Conservation (phyloP, 306 rosid genomes). For the Fragaria nilgerrensis region DNA sequence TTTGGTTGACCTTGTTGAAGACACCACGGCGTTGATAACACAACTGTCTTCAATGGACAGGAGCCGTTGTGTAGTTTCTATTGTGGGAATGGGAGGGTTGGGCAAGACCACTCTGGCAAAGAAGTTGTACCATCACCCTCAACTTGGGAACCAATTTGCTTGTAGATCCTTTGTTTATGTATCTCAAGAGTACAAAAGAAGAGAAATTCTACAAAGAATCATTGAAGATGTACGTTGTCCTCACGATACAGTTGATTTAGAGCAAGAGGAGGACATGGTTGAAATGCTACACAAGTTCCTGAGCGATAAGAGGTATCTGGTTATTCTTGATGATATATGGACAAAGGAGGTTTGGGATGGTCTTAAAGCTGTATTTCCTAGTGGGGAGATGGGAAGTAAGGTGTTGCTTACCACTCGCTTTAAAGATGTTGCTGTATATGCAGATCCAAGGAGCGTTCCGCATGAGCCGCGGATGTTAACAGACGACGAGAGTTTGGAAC, state of each 20-base stretch:
- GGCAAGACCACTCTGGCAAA: not conserved
- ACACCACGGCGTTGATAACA: not conserved
- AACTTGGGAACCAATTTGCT: not conserved
- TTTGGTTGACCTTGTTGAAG: not conserved
- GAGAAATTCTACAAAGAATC: not conserved
- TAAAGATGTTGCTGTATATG: not conserved
- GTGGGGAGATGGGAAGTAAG: not conserved
- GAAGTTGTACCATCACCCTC: not conserved
- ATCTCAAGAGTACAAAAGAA: not conserved
- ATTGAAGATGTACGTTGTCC: not conserved
- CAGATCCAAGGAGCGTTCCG: not conserved
- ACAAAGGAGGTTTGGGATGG: not conserved
- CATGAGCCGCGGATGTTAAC: not conserved
- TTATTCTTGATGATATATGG: conserved; percentile 14
- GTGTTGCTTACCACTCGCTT: not conserved
- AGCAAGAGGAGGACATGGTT: not conserved
- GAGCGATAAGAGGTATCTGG: not conserved
- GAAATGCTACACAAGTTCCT: not conserved
- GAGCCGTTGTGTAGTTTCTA: not conserved
- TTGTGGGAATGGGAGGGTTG: not conserved
- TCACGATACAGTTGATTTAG: not conserved
- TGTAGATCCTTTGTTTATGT: not conserved
- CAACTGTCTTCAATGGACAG: not conserved
- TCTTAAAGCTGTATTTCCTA: not conserved
- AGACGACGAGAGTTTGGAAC: not conserved